phyloP scores from a whole-genome alignment of 2,329 filamentous ascomycete genomes.

The Diatrype stigma region DNA sequence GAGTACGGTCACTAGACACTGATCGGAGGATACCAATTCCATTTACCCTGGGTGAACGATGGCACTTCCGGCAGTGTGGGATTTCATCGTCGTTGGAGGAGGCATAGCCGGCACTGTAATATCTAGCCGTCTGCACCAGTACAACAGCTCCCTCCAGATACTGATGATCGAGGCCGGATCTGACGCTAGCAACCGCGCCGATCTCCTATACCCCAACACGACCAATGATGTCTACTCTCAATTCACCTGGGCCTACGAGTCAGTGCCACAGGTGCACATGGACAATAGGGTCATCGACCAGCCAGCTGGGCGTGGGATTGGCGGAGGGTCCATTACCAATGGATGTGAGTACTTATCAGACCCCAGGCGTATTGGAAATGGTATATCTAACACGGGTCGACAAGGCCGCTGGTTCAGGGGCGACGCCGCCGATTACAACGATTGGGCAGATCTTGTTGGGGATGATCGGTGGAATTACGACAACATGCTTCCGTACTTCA shows the following conservation, averaged over 20 bases:
- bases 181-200: conserved; percentile 23
- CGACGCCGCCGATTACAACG: not conserved
- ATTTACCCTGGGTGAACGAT: not conserved
- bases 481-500: conserved; percentile 26
- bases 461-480: conserved; percentile 34
- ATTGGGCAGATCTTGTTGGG: conserved; percentile 27
- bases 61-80: not conserved
- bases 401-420: not conserved
- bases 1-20: too few relatives aligned
- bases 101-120: conserved; percentile 3
- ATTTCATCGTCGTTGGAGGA: conserved; percentile 3
- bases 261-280: conserved; percentile 24
- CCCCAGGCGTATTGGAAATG: not conserved
- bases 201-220: conserved; percentile 22
- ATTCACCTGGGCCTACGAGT: conserved; percentile 33
- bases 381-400: not conserved
- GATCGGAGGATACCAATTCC: too few relatives aligned
- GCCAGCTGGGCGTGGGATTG: conserved; percentile 35
- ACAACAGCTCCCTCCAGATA: conserved; percentile 17
- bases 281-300: conserved; percentile 20
- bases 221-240: conserved; percentile 26
- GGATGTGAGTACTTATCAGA: conserved; percentile 18
- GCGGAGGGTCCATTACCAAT: conserved; percentile 38
- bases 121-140: not conserved
- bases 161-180: conserved; percentile 36